Base-by-base conservation (phyloP, 23 red algal genomes). In the Gracilaria gracilis region DNA sequence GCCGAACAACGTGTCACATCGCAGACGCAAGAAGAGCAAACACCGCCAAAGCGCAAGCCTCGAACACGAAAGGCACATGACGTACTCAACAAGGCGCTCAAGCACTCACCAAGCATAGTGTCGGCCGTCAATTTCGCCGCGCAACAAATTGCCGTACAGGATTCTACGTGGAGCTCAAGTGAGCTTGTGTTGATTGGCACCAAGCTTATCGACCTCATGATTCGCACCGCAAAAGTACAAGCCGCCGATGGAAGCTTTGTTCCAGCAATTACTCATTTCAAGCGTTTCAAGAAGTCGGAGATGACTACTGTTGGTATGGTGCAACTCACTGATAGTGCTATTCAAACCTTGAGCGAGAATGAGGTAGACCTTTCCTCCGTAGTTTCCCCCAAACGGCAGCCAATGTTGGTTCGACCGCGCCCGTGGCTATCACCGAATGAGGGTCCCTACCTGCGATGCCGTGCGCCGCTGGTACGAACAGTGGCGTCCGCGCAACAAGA, bases 381-480 rank as follows among this genome's bases (percentile, higher is more conserved):
- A 29, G 67, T 93, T 6, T 20, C 67, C 12, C 96, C 96, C 20
- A 89, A 93, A 29, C 90, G 78, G 54, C 88, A 95, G 44, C 96
- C 96, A 59, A 98, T 98, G 96, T 44, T 98, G 37, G 92, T 98
- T 19, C 88, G 85, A 13, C 96, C 96, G 19, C 88, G 89, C 23
- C 96, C 96, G 36, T 98, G 96, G 96, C 81, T 69, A 4, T 77
- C 92, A 21, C 91, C 85, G 42, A 84, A 29, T 13, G 59, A 82
- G 4, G 90, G 96, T 40, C 74, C 91, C 9, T 98, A 95, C 36
- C 65, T 98, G 33, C 80, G 78, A 11, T 85, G 89, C 38, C 82
- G 31, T 31, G 77, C 77, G 14, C 77, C 67, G 76, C 53, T 98
- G 49, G 90, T 98, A 27, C 73, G 96, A 38, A 57, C 75, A 33